Percentiles rank a stretch among this genome's conserved stretches.
Conservation (phyloP, 2,329 filamentous ascomycete genomes). For the Sordariomycetes sp. region DNA sequence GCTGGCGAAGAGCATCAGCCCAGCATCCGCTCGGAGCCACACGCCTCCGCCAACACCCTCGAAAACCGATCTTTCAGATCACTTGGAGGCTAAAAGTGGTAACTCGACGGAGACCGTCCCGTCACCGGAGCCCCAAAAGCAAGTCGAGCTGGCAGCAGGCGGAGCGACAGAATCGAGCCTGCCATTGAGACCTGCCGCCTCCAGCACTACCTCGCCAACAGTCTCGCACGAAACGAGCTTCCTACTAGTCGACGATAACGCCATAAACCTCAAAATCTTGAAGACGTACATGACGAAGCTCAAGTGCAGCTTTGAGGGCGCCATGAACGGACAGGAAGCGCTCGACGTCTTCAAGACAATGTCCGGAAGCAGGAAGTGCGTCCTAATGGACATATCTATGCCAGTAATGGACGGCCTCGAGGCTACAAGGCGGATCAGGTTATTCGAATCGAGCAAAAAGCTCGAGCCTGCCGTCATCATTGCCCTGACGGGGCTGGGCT, state of each 20-base stretch:
- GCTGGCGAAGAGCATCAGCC: background rate
- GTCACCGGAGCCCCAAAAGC: too few species aligned
- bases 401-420: constrained; percentile 45
- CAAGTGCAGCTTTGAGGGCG: constrained; percentile 16
- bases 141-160: too few species aligned
- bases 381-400: constrained; percentile 46
- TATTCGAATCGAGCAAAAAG: constrained; percentile 32
- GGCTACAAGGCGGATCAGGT: constrained; percentile 38
- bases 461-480: constrained; percentile 35
- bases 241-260: constrained; percentile 31
- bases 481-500: constrained; percentile 43
- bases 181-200: too few species aligned
- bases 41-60: too few species aligned
- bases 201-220: too few species aligned
- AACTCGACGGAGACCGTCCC: too few species aligned
- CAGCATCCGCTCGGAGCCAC: too few species aligned
- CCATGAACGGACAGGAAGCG: constrained; percentile 23
- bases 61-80: too few species aligned
- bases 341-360: constrained; percentile 16
- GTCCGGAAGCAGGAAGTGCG: constrained; percentile 13
- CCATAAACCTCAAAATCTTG: constrained; percentile 24
- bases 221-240: too few species aligned
- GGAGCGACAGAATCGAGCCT: too few species aligned
- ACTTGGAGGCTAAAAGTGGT: too few species aligned
- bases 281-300: constrained; percentile 24